phyloP scores from a whole-genome alignment of 106 monocot genomes.

The Dendrobium chrysotoxum region DNA sequence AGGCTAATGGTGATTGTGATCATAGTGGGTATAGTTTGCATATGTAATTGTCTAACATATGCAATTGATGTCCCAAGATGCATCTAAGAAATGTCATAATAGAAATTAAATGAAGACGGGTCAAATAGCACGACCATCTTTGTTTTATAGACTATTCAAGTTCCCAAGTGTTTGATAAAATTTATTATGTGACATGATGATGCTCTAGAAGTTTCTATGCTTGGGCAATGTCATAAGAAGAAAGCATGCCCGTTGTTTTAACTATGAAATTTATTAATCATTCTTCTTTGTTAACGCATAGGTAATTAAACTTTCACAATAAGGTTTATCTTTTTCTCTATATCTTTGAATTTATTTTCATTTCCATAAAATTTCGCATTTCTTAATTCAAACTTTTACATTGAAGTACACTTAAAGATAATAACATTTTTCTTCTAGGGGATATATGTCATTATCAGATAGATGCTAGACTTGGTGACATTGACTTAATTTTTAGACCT shows the following conservation, averaged over 20 bases:
- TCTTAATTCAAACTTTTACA: neutral
- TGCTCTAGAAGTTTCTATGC: no score
- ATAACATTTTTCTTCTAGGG: neutral
- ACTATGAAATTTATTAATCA: neutral
- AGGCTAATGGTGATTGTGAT: neutral
- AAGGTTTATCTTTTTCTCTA: neutral
- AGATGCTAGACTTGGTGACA: neutral
- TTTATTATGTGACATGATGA: no score
- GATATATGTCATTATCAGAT: neutral
- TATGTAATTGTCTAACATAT: neutral
- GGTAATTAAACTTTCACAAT: neutral
- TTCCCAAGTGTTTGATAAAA: no score
- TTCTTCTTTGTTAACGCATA: neutral
- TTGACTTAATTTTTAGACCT: neutral
- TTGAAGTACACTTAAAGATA: neutral
- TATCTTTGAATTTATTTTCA: neutral
- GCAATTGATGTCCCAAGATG: neutral
- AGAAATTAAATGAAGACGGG: neutral
- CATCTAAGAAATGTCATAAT: neutral
- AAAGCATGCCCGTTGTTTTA: neutral
- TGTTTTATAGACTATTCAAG: neutral
- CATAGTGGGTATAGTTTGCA: neutral
- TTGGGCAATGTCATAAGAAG: neutral
- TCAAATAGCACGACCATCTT: neutral
- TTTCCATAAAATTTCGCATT: neutral